phyloP scores from a whole-genome alignment of 78 protist genomes.

The Kipferlia bialata region DNA sequence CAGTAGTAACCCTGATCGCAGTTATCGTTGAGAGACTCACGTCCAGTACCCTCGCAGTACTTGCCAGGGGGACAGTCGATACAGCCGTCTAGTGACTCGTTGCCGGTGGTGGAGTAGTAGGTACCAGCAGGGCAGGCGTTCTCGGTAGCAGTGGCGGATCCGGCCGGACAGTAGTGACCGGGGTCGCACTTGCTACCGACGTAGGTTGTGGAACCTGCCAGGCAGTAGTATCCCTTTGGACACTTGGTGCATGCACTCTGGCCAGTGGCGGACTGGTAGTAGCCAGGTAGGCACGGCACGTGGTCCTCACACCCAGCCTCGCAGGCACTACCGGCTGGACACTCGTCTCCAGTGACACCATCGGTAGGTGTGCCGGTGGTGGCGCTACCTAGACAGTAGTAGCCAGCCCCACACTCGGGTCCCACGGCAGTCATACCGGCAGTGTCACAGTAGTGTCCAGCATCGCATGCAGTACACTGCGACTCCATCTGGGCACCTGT shows the following conservation, averaged over 20 bases:
- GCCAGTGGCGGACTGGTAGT: no score
- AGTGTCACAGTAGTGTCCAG: constrained; percentile 31
- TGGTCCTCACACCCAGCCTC: neutral
- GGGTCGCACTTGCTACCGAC: no score
- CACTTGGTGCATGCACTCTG: no score
- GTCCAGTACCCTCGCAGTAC: constrained; percentile 22
- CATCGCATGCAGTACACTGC: constrained; percentile 7
- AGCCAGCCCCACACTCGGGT: neutral
- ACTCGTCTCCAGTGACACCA: constrained; percentile 13
- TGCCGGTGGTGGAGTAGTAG: neutral
- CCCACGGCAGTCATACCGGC: constrained; percentile 3
- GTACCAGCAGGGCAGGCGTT: neutral
- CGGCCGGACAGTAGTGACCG: neutral
- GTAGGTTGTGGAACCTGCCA: no score
- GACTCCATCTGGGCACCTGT: neutral
- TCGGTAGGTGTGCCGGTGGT: constrained; percentile 16
- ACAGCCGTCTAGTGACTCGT: neutral
- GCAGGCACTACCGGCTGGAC: neutral
- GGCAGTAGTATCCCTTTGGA: constrained; percentile 9
- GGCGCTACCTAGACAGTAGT: neutral
- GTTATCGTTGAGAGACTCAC: neutral
- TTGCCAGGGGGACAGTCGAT: constrained; percentile 16
- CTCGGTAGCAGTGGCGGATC: neutral
- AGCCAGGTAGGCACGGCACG: neutral
- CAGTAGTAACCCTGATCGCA: constrained; percentile 8